Base-by-base conservation (phyloP, 2,329 filamentous ascomycete species). In the Alternaria angustiovoidea region DNA sequence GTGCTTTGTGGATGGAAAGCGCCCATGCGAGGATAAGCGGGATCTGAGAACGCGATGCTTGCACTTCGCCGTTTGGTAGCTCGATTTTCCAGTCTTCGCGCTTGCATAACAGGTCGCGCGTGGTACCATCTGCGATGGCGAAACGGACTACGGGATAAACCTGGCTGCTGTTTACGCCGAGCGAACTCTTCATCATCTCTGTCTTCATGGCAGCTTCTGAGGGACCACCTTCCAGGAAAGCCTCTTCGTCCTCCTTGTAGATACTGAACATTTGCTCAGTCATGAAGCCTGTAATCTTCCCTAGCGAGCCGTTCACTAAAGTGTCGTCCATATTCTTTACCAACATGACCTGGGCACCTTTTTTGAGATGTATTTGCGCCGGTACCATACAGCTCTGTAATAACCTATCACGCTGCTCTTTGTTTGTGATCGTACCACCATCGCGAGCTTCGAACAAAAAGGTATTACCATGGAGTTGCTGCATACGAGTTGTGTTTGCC, bases 281-380 rank as follows among this genome's bases (percentile, higher is more conserved):
- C 89, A 93, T 94, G 78, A 97, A 96, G 6, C 86, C 88, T 12
- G 90, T 85, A 5, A 99, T 91, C 62, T 91, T 94, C 24, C 95
- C 95, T 9, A 99, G 84, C 0, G 94, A 96, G 5, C 95, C 95
- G 74, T 99, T 99, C 68, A 98, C 95, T 0, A 99, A 85, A 0
- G 88, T 89, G 39, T 97, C 93, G 73, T 99, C 95, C 81, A 98
- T 90, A 71, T 99, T 99, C 79, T 99, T 99, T 84, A 99, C 97
- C n/a, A 99, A 83, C 95, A 99, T 99, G 44, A 99, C 96, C 75
- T 99, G 96, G 0, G 95, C 92, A 9, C 93, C 92, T 64, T 95
- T 90, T 78, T 97, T 98, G 30, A 99, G 81, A 34, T 91, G 88
- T 20, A 99, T 87, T 0, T 80, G 75, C 69, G 90, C 90, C 0